Conservation (phyloP, 2,329 filamentous ascomycete species). For the Colletotrichum tropicicola region DNA sequence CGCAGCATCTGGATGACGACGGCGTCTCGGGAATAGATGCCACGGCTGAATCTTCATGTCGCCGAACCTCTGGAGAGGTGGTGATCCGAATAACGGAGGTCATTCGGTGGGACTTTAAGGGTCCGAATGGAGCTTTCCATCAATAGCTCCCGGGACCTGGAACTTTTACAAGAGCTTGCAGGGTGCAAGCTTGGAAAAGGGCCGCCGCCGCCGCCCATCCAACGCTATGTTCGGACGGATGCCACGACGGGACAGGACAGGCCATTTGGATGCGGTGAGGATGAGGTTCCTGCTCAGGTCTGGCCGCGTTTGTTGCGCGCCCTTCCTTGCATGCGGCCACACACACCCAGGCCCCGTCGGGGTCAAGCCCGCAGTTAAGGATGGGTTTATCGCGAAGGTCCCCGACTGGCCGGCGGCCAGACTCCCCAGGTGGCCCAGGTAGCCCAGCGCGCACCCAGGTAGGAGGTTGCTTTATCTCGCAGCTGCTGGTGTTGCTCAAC, state of each 20-base stretch:
- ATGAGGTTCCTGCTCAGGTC: neutral
- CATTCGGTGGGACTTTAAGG: neutral
- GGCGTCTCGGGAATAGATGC: neutral
- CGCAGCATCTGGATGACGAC: neutral
- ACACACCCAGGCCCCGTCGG: neutral
- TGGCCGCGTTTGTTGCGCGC: neutral
- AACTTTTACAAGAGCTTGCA: slow-evolving; percentile 10
- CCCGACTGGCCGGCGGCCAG: slow-evolving; percentile 14
- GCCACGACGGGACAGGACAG: neutral
- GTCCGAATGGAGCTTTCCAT: neutral
- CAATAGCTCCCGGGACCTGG: neutral
- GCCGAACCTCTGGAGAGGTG: neutral
- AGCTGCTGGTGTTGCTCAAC: slow-evolving; percentile 18
- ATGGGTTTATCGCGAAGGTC: slow-evolving; percentile 1
- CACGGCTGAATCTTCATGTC: neutral
- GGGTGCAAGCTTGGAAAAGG: neutral
- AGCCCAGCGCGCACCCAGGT: neutral
- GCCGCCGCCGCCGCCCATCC: neutral
- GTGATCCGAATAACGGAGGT: slow-evolving; percentile 15
- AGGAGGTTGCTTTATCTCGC: slow-evolving; percentile 1
- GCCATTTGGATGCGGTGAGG: slow-evolving; percentile 4
- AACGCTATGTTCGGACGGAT: slow-evolving; percentile 4
- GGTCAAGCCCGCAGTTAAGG: slow-evolving; percentile 3
- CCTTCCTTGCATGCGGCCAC: slow-evolving; percentile 8
- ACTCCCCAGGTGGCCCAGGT: neutral